A percentile compares a stretch with the other conserved stretches of the same genome.
These are phyloP conservation scores for Annulohypoxylon bovei DNA, from an alignment of 495 filamentous ascomycete species.

Conservation along the genomic window DNA sequence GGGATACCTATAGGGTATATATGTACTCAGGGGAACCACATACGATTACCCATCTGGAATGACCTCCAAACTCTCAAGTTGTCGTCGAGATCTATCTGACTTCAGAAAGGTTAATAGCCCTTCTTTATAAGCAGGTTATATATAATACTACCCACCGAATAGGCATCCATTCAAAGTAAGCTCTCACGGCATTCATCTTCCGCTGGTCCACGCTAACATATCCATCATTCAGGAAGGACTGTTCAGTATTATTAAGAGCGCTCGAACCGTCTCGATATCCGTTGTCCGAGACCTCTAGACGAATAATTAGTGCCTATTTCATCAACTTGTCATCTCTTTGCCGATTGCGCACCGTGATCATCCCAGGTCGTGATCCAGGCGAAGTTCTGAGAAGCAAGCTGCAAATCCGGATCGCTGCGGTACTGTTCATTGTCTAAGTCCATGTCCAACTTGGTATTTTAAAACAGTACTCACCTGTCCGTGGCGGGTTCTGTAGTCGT, in stretches of 20 bases:
- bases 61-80: slow-evolving; percentile 74
- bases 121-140: neutral
- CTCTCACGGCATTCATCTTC: slow-evolving; percentile 74
- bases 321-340: neutral
- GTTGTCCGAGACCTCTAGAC: slow-evolving; percentile 67
- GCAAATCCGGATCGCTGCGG: slow-evolving; percentile 69
- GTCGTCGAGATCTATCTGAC: slow-evolving; percentile 74
- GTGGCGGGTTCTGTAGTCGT: slow-evolving; percentile 66
- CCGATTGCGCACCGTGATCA: slow-evolving; percentile 61
- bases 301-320: slow-evolving; percentile 1
- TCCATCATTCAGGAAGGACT: slow-evolving; percentile 67
- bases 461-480: slow-evolving; percentile 37
- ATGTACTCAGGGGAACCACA: neutral
- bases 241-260: slow-evolving; percentile 67
- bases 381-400: slow-evolving; percentile 65
- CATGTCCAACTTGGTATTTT: neutral
- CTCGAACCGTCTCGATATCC: slow-evolving; percentile 65
- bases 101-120: slow-evolving; percentile 17
- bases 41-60: slow-evolving; percentile 69
- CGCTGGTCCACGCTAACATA: slow-evolving; percentile 71
- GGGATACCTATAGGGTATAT: neutral
- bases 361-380: slow-evolving; percentile 79
- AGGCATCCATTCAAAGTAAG: slow-evolving; percentile 78
- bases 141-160: slow-evolving; percentile 48
- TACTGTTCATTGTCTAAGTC: slow-evolving; percentile 51